Conservation (phyloP, 495 filamentous ascomycete species). For the Penicillium maclennaniae region DNA sequence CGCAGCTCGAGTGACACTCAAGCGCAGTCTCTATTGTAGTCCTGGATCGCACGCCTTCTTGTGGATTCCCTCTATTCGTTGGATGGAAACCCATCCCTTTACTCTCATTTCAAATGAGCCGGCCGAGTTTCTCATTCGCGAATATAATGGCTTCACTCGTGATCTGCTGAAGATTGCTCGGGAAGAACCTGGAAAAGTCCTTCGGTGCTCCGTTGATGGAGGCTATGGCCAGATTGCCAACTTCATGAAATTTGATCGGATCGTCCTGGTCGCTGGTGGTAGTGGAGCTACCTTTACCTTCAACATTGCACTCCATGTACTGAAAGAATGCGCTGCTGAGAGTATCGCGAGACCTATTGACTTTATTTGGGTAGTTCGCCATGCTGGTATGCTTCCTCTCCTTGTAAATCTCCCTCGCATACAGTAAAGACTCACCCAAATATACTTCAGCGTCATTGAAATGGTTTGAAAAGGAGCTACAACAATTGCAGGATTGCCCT, state of each 20-base stretch:
- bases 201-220: conserved; percentile 54
- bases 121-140: conserved; percentile 53
- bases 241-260: conserved; percentile 52
- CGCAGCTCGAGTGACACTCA: conserved; percentile 52
- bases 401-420: background rate
- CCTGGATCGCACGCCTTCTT: conserved; percentile 60
- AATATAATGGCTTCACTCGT: conserved; percentile 54
- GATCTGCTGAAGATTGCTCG: conserved; percentile 50
- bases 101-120: conserved; percentile 49
- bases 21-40: conserved; percentile 38
- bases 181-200: conserved; percentile 40
- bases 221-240: conserved; percentile 56
- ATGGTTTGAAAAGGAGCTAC: conserved; percentile 16
- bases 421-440: background rate
- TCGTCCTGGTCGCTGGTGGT: conserved; percentile 57
- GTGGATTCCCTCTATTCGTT: conserved; percentile 55
- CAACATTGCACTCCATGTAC: conserved; percentile 10
- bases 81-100: conserved; percentile 58
- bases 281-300: conserved; percentile 56
- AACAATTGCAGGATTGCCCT: conserved; percentile 6
- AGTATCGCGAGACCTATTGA: conserved; percentile 11
- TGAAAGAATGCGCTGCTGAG: conserved; percentile 1
- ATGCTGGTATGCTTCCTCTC: background rate
- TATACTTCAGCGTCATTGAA: conserved; percentile 4
- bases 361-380: conserved; percentile 17